phyloP scores from a whole-genome alignment of 306 rosid species.

The Quercus rubra region DNA sequence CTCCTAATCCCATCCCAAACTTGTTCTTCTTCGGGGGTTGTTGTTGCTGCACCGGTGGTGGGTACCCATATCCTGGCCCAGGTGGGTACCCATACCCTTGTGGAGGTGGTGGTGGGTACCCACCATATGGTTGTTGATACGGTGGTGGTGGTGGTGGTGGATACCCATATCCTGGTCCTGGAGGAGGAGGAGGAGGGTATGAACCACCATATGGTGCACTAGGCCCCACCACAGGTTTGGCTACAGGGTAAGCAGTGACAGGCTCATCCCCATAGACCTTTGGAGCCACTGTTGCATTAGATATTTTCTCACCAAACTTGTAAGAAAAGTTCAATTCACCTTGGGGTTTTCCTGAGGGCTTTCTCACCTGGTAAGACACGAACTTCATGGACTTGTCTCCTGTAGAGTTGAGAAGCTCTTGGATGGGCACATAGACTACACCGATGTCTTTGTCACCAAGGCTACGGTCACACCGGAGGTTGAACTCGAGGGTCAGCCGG shows the following conservation, averaged over 20 bases:
- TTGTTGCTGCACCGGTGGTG: constrained; percentile 26
- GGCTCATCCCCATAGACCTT: constrained; percentile 12
- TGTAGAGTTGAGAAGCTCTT: constrained; percentile 49
- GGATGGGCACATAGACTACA: constrained; percentile 46
- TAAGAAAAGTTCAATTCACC: constrained; percentile 56
- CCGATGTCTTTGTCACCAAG: constrained; percentile 57
- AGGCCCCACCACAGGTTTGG: constrained; percentile 9
- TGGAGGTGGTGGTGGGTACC: constrained; percentile 23
- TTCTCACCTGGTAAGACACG: constrained; percentile 55
- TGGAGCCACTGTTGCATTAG: not conserved
- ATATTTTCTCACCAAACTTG: constrained; percentile 22
- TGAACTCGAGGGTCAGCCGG: constrained; percentile 43
- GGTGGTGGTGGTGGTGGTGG: constrained; percentile 1
- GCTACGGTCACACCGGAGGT: constrained; percentile 44
- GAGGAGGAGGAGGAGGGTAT: constrained; percentile 13
- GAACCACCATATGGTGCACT: constrained; percentile 13
- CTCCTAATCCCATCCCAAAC: constrained; percentile 71
- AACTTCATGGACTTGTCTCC: constrained; percentile 24
- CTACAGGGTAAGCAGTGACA: constrained; percentile 18
- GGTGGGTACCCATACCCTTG: constrained; percentile 17
- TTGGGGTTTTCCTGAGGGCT: constrained; percentile 45
- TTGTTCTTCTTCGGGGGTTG: constrained; percentile 42
- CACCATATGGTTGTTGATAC: not conserved
- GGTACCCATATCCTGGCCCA: constrained; percentile 42
- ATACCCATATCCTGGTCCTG: constrained; percentile 18